Evolutionary conservation across 2,329 filamentous ascomycete species (phyloP).

Genomic region (Pseudocercospora vitis): DNA sequence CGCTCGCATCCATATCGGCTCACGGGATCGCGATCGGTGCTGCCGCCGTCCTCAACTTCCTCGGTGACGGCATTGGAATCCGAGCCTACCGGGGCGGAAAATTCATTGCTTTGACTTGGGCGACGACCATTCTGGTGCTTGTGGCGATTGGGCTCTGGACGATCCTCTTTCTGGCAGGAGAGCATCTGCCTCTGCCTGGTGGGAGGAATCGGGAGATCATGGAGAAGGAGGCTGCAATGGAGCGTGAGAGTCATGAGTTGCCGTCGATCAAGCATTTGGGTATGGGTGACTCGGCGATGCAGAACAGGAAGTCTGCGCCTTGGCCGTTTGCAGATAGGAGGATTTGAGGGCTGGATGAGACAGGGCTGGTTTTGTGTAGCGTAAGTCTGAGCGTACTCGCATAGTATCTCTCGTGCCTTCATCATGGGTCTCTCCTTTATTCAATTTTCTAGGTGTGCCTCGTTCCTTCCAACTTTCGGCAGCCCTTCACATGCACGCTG

Average conservation of each 20-base stretch:
- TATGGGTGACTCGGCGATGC: background rate
- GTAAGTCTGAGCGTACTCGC: background rate
- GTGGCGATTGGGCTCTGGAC: constrained; percentile 26
- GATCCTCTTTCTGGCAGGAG: constrained; percentile 17
- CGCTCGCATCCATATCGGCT: constrained; percentile 73
- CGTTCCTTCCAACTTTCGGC: no score
- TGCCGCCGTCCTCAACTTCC: constrained; percentile 53
- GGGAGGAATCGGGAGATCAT: background rate
- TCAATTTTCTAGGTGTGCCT: no score
- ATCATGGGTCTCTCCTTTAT: no score
- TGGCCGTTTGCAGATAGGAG: constrained; percentile 4
- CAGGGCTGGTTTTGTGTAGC: no score
- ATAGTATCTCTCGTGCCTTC: background rate
- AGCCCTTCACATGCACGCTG: no score
- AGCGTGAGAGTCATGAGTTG: background rate
- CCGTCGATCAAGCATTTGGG: background rate
- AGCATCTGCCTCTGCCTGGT: constrained; percentile 15
- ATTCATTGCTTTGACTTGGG: constrained; percentile 62
- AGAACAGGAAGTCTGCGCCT: background rate
- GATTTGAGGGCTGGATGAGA: background rate
- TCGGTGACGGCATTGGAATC: constrained; percentile 53
- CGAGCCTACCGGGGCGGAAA: constrained; percentile 53
- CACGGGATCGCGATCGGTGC: constrained; percentile 61
- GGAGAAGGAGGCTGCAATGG: constrained; percentile 2
- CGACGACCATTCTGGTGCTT: constrained; percentile 44